Evolutionary conservation across 2,329 filamentous ascomycete species (phyloP), one percentile per base, ranked within the genome.

Genomic region (Paramyrothecium roridum): DNA sequence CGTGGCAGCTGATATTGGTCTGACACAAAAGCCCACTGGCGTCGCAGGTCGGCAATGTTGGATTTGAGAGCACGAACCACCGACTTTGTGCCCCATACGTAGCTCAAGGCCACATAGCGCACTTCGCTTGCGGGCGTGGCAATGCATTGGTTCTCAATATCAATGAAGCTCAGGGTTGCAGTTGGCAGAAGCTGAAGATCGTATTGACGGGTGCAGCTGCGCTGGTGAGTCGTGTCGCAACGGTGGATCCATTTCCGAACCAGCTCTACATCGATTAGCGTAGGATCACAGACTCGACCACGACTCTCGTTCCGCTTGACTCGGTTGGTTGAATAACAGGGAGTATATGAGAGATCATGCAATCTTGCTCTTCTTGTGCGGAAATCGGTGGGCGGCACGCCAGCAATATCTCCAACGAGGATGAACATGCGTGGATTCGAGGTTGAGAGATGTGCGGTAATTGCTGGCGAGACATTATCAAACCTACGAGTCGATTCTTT

Each of bases 51-150:
- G 3, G 34, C 19, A 1, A 56, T 52, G 34, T 53, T 54, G 22
- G 54, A 47, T 37, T 48, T 50, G n/a, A 40, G 50, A 2, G 54
- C 51, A 21, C 26, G 26, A 8, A 48, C 51, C 22, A 54, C 23
- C 23, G 21, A 19, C 34, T 6, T 37, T 7, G 13, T 10, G 3
- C 54, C 54, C 54, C 54, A 56, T 12, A 56, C 54, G 40, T 56
- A 56, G 48, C 54, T 56, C 34, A 56, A 48, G 17, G 54, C 52
- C 10, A 48, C 54, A 40, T 56, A 56, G 3, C 54, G 54, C 2
- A 56, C 54, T 17, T 51, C 46, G n/a, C 22, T 49, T 1, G 50
- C 17, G 6, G 54, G 54, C 19, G 54, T 54, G 16, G 51, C 54
- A 16, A 56, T 50, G 48, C 54, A 56, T 17, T 49, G 37, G 11